A percentile compares a stretch with the other conserved stretches of the same genome.
Conservation (phyloP, 805 yeast genomes). For the Saccharomycopsis sp. region DNA sequence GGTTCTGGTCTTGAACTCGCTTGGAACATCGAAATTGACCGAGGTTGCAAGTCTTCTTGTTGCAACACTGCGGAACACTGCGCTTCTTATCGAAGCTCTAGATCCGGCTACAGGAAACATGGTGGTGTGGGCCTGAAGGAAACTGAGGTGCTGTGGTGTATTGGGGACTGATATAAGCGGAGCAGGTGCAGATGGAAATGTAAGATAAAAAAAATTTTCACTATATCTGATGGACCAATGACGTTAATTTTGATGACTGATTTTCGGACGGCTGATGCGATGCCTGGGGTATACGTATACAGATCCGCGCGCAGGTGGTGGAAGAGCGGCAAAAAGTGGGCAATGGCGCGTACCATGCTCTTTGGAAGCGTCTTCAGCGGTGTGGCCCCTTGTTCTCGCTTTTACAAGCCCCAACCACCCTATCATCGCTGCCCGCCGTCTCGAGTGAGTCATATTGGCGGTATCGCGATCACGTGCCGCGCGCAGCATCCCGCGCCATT, state of each 20-base stretch:
- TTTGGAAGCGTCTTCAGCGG: no score
- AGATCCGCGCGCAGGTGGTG: no score
- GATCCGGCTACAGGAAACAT: neutral
- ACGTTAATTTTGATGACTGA: slow-evolving; percentile 1
- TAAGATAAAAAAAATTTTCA: neutral
- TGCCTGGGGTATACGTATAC: neutral
- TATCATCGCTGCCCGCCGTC: no score
- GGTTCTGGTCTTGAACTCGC: slow-evolving; percentile 58
- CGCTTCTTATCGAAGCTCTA: neutral
- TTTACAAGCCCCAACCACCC: no score
- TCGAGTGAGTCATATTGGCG: neutral
- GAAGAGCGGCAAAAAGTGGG: no score
- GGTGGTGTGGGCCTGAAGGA: neutral
- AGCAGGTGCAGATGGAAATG: neutral
- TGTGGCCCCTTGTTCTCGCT: no score
- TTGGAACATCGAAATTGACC: slow-evolving; percentile 37
- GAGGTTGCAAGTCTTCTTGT: neutral
- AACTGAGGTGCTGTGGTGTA: no score
- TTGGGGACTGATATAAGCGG: neutral
- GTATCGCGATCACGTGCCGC: neutral
- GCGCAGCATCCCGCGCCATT: neutral
- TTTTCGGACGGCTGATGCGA: neutral
- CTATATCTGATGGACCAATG: neutral
- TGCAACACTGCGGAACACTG: neutral
- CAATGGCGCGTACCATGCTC: no score